Percentiles rank a stretch among this genome's conserved stretches.
phyloP scores from a whole-genome alignment of 176 grass and related monocot species.

The Hordeum marinum region DNA sequence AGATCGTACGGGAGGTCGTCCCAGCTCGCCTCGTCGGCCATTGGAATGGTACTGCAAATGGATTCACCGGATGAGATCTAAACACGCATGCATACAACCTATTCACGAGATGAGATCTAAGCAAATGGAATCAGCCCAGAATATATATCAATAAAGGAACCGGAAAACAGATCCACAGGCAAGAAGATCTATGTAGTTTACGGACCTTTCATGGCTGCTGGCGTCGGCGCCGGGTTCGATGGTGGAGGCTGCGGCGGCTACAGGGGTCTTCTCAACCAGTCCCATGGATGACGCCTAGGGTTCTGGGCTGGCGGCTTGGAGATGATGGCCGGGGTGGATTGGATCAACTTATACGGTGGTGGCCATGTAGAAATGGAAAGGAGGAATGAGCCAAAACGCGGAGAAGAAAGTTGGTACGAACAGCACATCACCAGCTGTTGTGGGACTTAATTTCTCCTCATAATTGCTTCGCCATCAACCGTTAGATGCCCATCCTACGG shows the following conservation, averaged over 20 bases:
- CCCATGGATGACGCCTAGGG: not conserved
- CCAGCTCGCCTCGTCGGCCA: not conserved
- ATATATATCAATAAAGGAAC: not conserved
- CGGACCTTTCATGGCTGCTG: not conserved
- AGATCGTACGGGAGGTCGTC: not conserved
- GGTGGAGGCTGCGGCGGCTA: not conserved
- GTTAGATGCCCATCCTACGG: no score
- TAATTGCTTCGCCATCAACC: no score
- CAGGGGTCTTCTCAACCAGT: no score
- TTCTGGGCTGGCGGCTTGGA: not conserved
- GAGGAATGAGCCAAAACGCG: no score
- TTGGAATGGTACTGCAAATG: not conserved
- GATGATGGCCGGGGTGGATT: not conserved
- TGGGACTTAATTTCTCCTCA: no score
- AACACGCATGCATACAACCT: not conserved
- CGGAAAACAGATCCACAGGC: not conserved
- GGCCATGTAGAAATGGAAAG: not conserved
- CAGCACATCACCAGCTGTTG: no score
- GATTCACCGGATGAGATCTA: not conserved
- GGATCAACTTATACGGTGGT: not conserved
- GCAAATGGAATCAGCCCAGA: not conserved
- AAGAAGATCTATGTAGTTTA: not conserved
- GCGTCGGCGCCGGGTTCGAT: not conserved
- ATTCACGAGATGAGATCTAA: no score
- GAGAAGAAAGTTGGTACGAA: no score